Conservation (phyloP, 2,329 filamentous ascomycete species). For the Chrysosporium keratinophilum region DNA sequence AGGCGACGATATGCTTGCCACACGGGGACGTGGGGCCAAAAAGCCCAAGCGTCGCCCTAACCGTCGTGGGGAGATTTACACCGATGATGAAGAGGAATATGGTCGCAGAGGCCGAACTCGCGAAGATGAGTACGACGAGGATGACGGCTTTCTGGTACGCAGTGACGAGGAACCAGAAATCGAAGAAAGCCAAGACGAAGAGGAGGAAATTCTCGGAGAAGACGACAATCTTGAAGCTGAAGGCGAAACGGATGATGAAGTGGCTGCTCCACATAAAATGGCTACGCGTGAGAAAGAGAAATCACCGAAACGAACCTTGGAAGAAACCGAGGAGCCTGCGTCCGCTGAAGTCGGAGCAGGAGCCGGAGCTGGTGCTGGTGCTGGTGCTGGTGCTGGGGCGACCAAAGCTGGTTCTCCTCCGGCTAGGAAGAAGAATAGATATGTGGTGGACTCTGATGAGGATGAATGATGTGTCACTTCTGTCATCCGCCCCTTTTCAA, state of each 20-base stretch:
- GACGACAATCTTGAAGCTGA: constrained; percentile 40
- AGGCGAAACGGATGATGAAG: constrained; percentile 32
- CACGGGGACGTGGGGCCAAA: constrained; percentile 28
- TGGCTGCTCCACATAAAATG: constrained; percentile 19
- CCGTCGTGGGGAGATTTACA: constrained; percentile 40
- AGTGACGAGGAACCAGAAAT: constrained; percentile 42
- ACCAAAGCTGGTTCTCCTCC: constrained; percentile 27
- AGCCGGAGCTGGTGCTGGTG: constrained; percentile 11
- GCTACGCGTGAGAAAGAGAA: constrained; percentile 22
- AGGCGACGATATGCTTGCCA: constrained; percentile 43
- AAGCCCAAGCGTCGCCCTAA: constrained; percentile 31
- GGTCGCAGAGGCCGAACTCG: constrained; percentile 42
- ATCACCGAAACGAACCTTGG: constrained; percentile 17
- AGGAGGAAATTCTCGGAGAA: constrained; percentile 33
- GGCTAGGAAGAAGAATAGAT: constrained; percentile 38
- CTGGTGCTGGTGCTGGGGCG: constrained; percentile 13
- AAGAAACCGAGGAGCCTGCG: constrained; percentile 15
- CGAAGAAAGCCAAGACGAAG: constrained; percentile 35
- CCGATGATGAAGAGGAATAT: constrained; percentile 41
- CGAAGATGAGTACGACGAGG: constrained; percentile 73
- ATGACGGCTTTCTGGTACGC: constrained; percentile 61
- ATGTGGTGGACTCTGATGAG: constrained; percentile 41
- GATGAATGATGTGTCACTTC: constrained; percentile 24
- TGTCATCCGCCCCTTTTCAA: background rate
- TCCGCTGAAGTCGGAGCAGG: constrained; percentile 18